Conservation (phyloP, 1,139 yeast genomes). For the Scheffersomyces titani region DNA sequence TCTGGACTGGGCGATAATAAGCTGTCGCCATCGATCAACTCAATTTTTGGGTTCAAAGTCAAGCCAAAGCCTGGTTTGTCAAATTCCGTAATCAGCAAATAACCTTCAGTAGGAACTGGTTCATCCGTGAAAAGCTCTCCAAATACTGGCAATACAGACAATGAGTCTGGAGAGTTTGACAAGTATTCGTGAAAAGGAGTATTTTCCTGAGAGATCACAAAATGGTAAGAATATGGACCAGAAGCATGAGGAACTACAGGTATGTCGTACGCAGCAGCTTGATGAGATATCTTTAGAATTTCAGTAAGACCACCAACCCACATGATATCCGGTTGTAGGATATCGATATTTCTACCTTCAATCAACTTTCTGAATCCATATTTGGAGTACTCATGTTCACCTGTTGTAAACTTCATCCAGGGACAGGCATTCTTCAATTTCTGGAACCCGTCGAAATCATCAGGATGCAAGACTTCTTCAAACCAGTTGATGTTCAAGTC, state of each 20-base stretch:
- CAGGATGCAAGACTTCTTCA: conserved; percentile 53
- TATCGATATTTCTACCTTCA: conserved; percentile 48
- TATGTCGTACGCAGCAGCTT: conserved; percentile 53
- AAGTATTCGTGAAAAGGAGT: conserved; percentile 54
- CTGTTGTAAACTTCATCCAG: conserved; percentile 48
- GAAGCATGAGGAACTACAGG: conserved; percentile 55
- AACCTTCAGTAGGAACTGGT: conserved; percentile 47
- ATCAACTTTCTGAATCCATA: conserved; percentile 51
- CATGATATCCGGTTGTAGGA: conserved; percentile 54
- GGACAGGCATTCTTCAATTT: conserved; percentile 47
- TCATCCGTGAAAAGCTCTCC: conserved; percentile 47
- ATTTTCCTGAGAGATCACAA: conserved; percentile 47
- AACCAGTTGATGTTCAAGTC: conserved; percentile 52
- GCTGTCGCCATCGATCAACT: conserved; percentile 39
- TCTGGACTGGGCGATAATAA: conserved; percentile 41
- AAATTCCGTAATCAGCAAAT: conserved; percentile 32
- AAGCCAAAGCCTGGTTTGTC: conserved; percentile 53
- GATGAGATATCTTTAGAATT: conserved; percentile 43
- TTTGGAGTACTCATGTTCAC: conserved; percentile 52
- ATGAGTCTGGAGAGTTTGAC: conserved; percentile 51
- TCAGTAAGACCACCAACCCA: conserved; percentile 56
- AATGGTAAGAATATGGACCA: conserved; percentile 53
- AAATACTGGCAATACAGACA: conserved; percentile 46
- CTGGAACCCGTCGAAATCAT: conserved; percentile 48
- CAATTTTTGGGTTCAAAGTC: conserved; percentile 42